Percentiles rank a stretch among this genome's conserved stretches.
Conservation (phyloP, 345 rosid genomes). For the Reutealis trisperma region DNA sequence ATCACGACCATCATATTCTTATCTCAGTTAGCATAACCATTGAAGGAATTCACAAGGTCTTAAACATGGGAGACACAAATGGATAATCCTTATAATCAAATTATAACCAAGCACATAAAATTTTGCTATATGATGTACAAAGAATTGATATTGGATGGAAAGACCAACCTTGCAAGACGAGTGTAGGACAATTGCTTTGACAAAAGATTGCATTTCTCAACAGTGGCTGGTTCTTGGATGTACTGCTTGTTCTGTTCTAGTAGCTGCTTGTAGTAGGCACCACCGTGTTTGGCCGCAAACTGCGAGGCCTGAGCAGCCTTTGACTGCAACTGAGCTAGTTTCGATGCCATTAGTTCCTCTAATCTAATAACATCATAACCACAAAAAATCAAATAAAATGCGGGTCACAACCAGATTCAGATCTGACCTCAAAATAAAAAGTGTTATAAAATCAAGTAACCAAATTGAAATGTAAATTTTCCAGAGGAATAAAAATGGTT, state of each 20-base stretch:
- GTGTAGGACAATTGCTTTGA: conserved; percentile 69
- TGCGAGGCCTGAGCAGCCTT: conserved; percentile 61
- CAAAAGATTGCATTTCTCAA: conserved; percentile 60
- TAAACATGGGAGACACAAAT: neutral
- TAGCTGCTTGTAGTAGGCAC: conserved; percentile 53
- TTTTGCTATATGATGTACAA: neutral
- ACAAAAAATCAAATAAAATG: neutral
- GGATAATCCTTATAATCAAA: no score
- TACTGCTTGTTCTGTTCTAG: conserved; percentile 69
- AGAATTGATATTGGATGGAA: neutral
- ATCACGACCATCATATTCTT: neutral
- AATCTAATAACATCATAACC: neutral
- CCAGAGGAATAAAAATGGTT: neutral
- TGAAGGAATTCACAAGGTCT: neutral
- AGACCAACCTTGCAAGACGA: conserved; percentile 64
- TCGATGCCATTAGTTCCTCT: conserved; percentile 50
- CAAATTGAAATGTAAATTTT: neutral
- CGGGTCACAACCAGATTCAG: neutral
- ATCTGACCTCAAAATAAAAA: neutral
- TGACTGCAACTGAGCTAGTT: conserved; percentile 56
- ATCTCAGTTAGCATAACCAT: neutral
- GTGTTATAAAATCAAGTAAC: neutral
- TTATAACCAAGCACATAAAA: no score
- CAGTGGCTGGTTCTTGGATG: conserved; percentile 59
- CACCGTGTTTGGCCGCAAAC: conserved; percentile 52